Percentiles rank a stretch among this genome's conserved stretches.
Conservation (phyloP, 106 monocot species). For the Triglochin maritima region DNA sequence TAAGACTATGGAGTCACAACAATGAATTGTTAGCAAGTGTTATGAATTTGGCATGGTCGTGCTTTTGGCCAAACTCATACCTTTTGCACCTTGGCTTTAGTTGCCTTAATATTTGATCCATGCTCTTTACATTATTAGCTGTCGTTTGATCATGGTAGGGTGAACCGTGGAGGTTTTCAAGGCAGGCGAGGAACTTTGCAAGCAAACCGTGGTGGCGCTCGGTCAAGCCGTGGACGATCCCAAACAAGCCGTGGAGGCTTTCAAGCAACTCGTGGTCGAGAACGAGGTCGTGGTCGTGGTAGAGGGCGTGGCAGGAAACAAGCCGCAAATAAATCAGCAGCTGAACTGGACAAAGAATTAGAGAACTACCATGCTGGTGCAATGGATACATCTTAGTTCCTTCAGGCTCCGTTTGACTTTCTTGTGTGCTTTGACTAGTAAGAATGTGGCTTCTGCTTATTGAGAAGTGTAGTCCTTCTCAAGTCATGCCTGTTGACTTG, state of each 20-base stretch:
- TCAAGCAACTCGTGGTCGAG: constrained; percentile 2
- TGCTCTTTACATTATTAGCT: too few species aligned
- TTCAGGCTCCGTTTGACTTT: background rate
- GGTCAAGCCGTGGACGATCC: constrained; percentile 5
- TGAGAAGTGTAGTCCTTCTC: background rate
- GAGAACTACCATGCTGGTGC: constrained; percentile 64
- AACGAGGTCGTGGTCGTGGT: constrained; percentile 19
- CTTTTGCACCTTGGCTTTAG: too few species aligned
- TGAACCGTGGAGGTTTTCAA: background rate
- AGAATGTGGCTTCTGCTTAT: background rate
- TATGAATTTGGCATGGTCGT: too few species aligned
- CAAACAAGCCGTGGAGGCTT: constrained; percentile 13
- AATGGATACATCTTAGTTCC: constrained; percentile 48
- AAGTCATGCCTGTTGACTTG: background rate
- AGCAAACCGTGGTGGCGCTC: background rate
- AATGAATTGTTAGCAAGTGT: too few species aligned
- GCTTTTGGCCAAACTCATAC: too few species aligned
- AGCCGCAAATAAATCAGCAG: constrained; percentile 38
- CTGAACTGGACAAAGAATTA: constrained; percentile 30
- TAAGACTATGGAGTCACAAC: too few species aligned
- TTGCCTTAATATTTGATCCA: too few species aligned
- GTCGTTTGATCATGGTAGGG: background rate
- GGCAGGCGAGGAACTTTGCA: background rate
- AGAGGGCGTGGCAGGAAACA: constrained; percentile 36
- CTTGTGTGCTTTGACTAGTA: background rate